Percentiles rank a stretch among this genome's conserved stretches.
These are phyloP conservation scores for Dioszegia aurantiaca DNA, from an alignment of 768 basidiomycete species.

Conservation along the genomic window DNA sequence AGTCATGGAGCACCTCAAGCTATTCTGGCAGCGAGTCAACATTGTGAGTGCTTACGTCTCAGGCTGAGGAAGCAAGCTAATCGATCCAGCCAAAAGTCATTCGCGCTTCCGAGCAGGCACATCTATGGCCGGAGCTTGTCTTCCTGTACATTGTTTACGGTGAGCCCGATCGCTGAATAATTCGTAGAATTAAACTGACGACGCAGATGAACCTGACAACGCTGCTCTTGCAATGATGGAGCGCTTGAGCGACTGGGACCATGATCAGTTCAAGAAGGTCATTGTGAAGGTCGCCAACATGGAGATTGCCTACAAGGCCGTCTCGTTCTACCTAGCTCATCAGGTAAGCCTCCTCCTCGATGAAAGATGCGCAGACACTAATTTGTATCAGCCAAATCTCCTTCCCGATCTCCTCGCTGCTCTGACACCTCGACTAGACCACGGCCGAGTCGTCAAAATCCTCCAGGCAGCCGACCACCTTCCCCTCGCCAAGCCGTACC, in stretches of 20 bases:
- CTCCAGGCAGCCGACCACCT: conserved; percentile 80
- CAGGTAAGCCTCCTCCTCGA: conserved; percentile 23
- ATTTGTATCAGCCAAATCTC: conserved; percentile 79
- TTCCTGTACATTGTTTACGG: conserved; percentile 99
- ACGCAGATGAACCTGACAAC: conserved; percentile 66
- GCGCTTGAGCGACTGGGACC: conserved; percentile 97
- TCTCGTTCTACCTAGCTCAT: conserved; percentile 41
- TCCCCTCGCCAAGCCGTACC: conserved; percentile 90
- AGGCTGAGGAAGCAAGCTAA: too few relatives aligned
- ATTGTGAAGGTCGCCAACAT: conserved; percentile 94
- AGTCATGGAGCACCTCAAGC: conserved; percentile 99
- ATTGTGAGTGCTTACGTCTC: conserved; percentile 60
- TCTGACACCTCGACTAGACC: conserved; percentile 90
- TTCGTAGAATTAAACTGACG: conserved; percentile 13
- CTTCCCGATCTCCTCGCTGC: conserved; percentile 90
- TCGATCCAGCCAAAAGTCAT: conserved; percentile 91
- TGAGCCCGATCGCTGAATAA: conserved; percentile 59
- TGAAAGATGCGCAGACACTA: conserved; percentile 1
- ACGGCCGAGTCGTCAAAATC: conserved; percentile 89
- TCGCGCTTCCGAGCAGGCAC: conserved; percentile 90
- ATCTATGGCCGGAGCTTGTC: conserved; percentile 96
- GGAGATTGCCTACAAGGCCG: conserved; percentile 93
- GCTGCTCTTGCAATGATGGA: conserved; percentile 99
- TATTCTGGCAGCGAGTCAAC: conserved; percentile 85
- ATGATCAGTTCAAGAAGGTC: conserved; percentile 99